Evolutionary conservation across 1,139 yeast species (phyloP), one percentile per base, ranked within the genome.

Genomic region (Zygosaccharomyces pseudobailii): DNA sequence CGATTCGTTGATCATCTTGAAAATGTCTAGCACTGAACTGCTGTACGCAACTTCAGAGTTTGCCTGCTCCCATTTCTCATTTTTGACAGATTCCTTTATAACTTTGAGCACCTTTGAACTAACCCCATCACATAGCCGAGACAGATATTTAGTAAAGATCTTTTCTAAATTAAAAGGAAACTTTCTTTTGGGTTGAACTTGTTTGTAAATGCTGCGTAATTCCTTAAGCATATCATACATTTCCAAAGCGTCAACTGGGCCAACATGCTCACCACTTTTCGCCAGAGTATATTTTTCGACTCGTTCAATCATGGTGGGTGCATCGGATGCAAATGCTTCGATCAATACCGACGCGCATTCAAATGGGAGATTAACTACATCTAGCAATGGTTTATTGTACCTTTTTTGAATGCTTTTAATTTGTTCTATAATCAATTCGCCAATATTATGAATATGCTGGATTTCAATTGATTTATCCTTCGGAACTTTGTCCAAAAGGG

Each of bases 1-100:
- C 19, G 80, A 78, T 49, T 82, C 82, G 51, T 76, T 76, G 41
- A 86, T 74, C 59, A 86, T 72, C 6, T 80, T 72, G 62, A 85
- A 83, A 21, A 84, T 74, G 60, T 87, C 95, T 25, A 77, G 64
- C 1, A 85, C 86, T 0, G 92, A 84, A 1, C 79, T 71, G 45
- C 81, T 74, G 55, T 70, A 71, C 33, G 67, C 57, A 19, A 61
- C 57, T 0, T 60, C 67, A 52, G 71, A 66, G 54, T 79, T 78
- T 17, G 81, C 65, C 0, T 85, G 82, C 50, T 72, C 67, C 64
- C 82, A 84, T 0, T 59, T 59, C 59, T 86, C 95, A 21, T 70
- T 71, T 20, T 72, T 71, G 8, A 85, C 58, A 0, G 88, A 80
- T 25, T 78, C 74, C 27, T 71, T 69, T 3, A 83, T 80, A 57